Evolutionary conservation across 768 basidiomycete species (phyloP).

Genomic region (Tulasnella sp.): DNA sequence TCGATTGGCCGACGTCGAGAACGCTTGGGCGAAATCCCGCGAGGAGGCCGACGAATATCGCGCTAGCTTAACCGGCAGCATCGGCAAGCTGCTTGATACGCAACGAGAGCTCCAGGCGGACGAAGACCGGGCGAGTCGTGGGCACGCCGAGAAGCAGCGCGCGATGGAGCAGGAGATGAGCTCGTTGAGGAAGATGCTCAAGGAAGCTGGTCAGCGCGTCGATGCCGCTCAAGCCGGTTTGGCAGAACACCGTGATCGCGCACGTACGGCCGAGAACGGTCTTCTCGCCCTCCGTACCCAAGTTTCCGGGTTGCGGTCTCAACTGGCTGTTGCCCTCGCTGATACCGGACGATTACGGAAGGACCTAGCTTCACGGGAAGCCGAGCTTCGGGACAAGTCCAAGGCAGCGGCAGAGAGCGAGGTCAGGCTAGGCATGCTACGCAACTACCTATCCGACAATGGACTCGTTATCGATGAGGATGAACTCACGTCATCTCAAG

Average conservation of each 20-base stretch:
- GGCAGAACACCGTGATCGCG: conserved; percentile 60
- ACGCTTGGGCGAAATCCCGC: conserved; percentile 85
- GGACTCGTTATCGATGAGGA: conserved; percentile 78
- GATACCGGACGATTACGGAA: conserved; percentile 69
- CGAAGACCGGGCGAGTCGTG: conserved; percentile 70
- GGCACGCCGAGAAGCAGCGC: conserved; percentile 75
- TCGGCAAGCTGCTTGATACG: conserved; percentile 82
- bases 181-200: conserved; percentile 73
- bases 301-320: conserved; percentile 65
- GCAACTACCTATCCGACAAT: conserved; percentile 82
- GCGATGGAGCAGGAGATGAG: conserved; percentile 74
- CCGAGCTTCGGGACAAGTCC: conserved; percentile 56
- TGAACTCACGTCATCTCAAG: conserved; percentile 48
- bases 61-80: conserved; percentile 76
- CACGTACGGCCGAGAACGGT: conserved; percentile 62
- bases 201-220: conserved; percentile 66
- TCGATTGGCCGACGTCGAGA: conserved; percentile 76
- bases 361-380: conserved; percentile 64
- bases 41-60: conserved; percentile 91
- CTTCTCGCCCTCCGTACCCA: conserved; percentile 66
- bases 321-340: conserved; percentile 62
- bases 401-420: conserved; percentile 66
- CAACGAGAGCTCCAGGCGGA: conserved; percentile 82
- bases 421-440: conserved; percentile 72
- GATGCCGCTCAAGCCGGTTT: conserved; percentile 68